Evolutionary conservation across 805 yeast genomes (phyloP).

Genomic region (Kluyveromyces dobzhanskii): DNA sequence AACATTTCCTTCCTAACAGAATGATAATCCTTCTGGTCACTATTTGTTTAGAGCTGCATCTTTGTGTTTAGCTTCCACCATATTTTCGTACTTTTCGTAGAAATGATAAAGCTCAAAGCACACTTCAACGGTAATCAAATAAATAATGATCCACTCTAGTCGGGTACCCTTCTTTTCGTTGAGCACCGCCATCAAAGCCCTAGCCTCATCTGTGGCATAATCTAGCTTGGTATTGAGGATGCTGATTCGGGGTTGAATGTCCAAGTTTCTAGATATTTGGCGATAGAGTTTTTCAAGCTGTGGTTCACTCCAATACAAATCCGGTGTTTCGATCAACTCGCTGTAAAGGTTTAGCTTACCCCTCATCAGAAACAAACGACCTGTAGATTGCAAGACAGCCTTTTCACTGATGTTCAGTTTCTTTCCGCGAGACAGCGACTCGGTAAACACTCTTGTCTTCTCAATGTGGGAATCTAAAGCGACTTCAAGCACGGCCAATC

Average conservation of each 20-base stretch:
- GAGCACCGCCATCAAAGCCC: conserved; percentile 64
- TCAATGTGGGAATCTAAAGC: conserved; percentile 61
- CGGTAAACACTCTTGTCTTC: conserved; percentile 56
- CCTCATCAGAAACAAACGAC: conserved; percentile 63
- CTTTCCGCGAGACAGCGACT: conserved; percentile 55
- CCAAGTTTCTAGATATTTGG: conserved; percentile 61
- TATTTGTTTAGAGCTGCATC: too few species aligned
- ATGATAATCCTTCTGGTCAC: too few species aligned
- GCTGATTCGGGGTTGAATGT: conserved; percentile 66
- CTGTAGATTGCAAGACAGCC: conserved; percentile 63
- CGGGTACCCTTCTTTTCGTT: conserved; percentile 70
- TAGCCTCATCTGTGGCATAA: conserved; percentile 82
- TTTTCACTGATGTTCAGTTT: conserved; percentile 43
- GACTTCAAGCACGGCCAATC: conserved; percentile 71
- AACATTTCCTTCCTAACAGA: not conserved
- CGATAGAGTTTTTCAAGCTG: conserved; percentile 69
- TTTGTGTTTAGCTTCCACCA: not conserved
- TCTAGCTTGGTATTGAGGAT: conserved; percentile 81
- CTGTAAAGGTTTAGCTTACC: conserved; percentile 81
- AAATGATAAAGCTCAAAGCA: conserved; percentile 73
- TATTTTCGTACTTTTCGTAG: conserved; percentile 39
- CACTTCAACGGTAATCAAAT: conserved; percentile 78
- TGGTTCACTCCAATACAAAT: conserved; percentile 89
- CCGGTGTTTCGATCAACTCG: conserved; percentile 87
- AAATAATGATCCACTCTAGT: conserved; percentile 83